Percentiles rank a stretch among this genome's conserved stretches.
Evolutionary conservation across 495 filamentous ascomycete genomes (phyloP).

Genomic region (Penicillium atrosanguineum): DNA sequence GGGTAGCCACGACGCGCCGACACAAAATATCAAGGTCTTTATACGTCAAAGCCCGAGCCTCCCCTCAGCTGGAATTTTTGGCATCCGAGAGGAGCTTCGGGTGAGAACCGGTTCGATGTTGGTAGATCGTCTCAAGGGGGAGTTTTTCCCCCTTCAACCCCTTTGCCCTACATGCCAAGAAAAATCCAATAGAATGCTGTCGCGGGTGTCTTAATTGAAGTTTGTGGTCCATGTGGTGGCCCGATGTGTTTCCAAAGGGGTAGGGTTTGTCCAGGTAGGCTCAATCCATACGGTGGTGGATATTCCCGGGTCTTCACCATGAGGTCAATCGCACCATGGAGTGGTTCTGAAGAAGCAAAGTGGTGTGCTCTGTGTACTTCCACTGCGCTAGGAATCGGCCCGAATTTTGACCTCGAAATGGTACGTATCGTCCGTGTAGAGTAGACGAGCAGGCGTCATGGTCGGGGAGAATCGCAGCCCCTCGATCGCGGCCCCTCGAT

Average conservation of each 20-base stretch:
- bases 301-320: not conserved
- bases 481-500: too few species aligned
- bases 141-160: not conserved
- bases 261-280: not conserved
- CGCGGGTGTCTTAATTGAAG: not conserved
- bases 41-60: not conserved
- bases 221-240: not conserved
- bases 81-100: not conserved
- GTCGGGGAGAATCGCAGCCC: too few species aligned
- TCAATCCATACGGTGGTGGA: not conserved
- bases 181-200: not conserved
- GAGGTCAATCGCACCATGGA: not conserved
- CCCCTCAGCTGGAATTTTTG: not conserved
- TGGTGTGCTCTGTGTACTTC: too few species aligned
- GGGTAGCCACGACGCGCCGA: not conserved
- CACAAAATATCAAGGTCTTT: not conserved
- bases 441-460: too few species aligned
- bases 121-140: not conserved
- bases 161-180: not conserved
- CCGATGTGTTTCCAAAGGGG: not conserved
- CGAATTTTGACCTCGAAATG: too few species aligned
- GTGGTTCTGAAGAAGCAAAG: too few species aligned
- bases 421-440: too few species aligned
- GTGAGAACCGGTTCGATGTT: slow-evolving; percentile 1
- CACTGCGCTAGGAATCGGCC: too few species aligned